Conservation (phyloP, 306 rosid species). For the Sesbania bispinosa region DNA sequence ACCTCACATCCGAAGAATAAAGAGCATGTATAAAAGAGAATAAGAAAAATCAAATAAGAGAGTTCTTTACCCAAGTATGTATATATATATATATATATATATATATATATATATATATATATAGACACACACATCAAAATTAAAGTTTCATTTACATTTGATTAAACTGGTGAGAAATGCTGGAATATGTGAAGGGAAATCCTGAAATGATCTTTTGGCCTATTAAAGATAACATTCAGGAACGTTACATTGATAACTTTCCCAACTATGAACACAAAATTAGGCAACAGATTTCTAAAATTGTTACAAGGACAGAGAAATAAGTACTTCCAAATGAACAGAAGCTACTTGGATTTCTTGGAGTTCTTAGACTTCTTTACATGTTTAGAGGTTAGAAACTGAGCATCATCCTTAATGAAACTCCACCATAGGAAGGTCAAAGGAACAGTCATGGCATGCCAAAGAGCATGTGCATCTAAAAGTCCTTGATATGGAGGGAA, state of each 20-base stretch:
- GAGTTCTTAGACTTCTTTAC: slow-evolving; percentile 68
- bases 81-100: no score
- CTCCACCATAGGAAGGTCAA: slow-evolving; percentile 88
- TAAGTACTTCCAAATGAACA: neutral
- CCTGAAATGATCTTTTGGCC: neutral
- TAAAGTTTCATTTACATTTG: neutral
- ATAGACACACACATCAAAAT: neutral
- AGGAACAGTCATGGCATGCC: slow-evolving; percentile 84
- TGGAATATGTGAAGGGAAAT: neutral
- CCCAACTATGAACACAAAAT: neutral
- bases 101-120: no score
- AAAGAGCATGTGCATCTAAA: slow-evolving; percentile 70
- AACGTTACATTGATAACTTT: neutral
- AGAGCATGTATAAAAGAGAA: neutral
- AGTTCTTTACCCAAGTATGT: neutral
- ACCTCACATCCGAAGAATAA: neutral
- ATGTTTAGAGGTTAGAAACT: slow-evolving; percentile 39
- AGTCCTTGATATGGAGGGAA: slow-evolving; percentile 70
- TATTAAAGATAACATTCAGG: neutral
- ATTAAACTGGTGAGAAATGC: neutral
- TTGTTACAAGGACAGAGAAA: neutral
- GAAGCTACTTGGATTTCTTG: slow-evolving; percentile 66
- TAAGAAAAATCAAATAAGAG: neutral
- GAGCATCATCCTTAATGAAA: slow-evolving; percentile 77
- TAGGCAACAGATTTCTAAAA: neutral